Conservation (phyloP, 2,329 filamentous ascomycete species). For the Dothistroma septosporum region DNA sequence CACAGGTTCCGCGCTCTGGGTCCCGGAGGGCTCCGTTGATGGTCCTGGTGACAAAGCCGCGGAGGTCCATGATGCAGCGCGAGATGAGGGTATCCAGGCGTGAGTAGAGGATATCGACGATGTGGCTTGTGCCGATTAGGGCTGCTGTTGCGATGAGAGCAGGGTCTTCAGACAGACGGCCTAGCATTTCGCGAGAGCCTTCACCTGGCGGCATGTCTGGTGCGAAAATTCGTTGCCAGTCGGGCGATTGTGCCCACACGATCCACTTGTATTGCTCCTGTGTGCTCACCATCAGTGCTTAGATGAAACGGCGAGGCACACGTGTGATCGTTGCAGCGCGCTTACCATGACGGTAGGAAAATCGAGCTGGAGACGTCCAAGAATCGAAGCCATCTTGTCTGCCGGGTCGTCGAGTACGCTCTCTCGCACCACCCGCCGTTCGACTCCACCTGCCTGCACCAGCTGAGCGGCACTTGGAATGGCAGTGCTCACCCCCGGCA, state of each 20-base stretch:
- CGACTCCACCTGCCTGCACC: not conserved
- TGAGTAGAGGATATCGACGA: slow-evolving; percentile 3
- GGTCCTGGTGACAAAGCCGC: slow-evolving; percentile 10
- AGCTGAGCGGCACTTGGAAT: not conserved
- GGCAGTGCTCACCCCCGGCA: not conserved
- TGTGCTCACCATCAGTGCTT: not conserved
- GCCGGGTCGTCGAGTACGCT: not conserved
- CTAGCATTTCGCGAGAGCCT: not conserved
- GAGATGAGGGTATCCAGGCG: not conserved
- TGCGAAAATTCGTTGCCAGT: slow-evolving; percentile 6
- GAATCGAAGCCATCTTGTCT: not conserved
- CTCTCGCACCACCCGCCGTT: not conserved
- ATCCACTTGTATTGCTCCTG: slow-evolving; percentile 12
- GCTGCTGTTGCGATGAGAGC: not conserved
- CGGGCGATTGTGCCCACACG: slow-evolving; percentile 1
- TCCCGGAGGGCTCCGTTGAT: slow-evolving; percentile 26
- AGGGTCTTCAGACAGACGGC: not conserved
- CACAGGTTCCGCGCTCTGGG: slow-evolving; percentile 16
- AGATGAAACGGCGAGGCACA: not conserved
- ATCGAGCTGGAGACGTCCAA: not conserved
- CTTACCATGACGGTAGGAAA: not conserved
- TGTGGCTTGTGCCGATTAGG: slow-evolving; percentile 7
- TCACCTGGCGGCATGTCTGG: not conserved
- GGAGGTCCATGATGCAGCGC: slow-evolving; percentile 8
- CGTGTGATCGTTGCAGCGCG: too few species aligned